Percentiles rank a stretch among this genome's conserved stretches.
Conservation (phyloP, 768 basidiomycete genomes). For the Lenzites betulinus region DNA sequence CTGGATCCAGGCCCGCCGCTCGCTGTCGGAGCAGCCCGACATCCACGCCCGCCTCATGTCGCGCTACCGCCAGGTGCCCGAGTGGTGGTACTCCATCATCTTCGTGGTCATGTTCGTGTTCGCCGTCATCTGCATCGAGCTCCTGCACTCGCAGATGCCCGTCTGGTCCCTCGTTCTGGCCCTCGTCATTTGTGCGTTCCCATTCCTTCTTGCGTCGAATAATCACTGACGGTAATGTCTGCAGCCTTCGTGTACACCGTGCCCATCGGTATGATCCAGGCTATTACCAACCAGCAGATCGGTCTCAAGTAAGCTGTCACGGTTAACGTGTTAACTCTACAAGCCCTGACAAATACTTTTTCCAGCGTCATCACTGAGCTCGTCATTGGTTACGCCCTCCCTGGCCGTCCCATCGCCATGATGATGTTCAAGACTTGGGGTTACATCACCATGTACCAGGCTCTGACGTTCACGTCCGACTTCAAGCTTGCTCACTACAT, state of each 20-base stretch:
- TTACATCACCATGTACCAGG: slow-evolving; percentile 70
- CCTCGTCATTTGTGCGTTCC: slow-evolving; percentile 53
- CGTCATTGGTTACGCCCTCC: slow-evolving; percentile 77
- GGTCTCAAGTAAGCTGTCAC: slow-evolving; percentile 49
- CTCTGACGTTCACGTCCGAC: slow-evolving; percentile 69
- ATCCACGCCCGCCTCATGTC: slow-evolving; percentile 85
- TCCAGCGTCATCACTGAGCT: slow-evolving; percentile 74
- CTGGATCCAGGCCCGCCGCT: slow-evolving; percentile 66
- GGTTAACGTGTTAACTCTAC: not conserved
- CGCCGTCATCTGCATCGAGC: slow-evolving; percentile 68
- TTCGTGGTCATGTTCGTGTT: slow-evolving; percentile 71
- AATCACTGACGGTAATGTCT: not conserved
- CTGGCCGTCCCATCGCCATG: slow-evolving; percentile 77
- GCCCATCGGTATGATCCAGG: slow-evolving; percentile 60
- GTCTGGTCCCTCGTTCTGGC: slow-evolving; percentile 75
- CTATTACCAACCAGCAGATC: slow-evolving; percentile 81
- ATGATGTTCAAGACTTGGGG: slow-evolving; percentile 90
- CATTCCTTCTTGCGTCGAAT: not conserved
- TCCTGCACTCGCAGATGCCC: slow-evolving; percentile 74
- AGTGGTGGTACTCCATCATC: slow-evolving; percentile 82
- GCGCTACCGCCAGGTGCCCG: slow-evolving; percentile 72
- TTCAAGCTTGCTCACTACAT: slow-evolving; percentile 76
- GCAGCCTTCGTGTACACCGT: slow-evolving; percentile 46
- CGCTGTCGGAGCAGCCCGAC: slow-evolving; percentile 79
- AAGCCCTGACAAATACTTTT: not conserved